Conservation (phyloP, 768 basidiomycete genomes). For the Suillus fuscotomentosus region DNA sequence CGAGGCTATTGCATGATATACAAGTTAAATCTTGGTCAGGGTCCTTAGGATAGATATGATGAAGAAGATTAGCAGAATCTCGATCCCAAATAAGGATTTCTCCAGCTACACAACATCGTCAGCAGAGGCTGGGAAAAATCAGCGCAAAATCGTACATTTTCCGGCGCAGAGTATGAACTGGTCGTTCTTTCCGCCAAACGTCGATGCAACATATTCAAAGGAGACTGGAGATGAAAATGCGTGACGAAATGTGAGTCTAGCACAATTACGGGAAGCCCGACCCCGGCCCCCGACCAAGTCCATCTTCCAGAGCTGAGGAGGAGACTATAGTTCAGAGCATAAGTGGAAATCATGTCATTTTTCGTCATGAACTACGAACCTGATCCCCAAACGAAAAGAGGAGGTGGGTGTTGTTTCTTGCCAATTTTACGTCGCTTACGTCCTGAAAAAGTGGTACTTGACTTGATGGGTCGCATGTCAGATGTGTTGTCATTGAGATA, state of each 20-base stretch:
- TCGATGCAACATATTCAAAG: slow-evolving; percentile 81
- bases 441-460: slow-evolving; percentile 56
- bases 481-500: background rate
- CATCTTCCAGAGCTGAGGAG: slow-evolving; percentile 76
- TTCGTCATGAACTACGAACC: background rate
- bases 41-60: slow-evolving; percentile 62
- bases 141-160: slow-evolving; percentile 47
- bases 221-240: slow-evolving; percentile 68
- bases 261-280: slow-evolving; percentile 31
- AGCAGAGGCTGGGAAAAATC: background rate
- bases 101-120: slow-evolving; percentile 47
- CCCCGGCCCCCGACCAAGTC: slow-evolving; percentile 55
- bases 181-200: slow-evolving; percentile 78
- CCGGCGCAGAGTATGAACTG: slow-evolving; percentile 77
- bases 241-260: slow-evolving; percentile 48
- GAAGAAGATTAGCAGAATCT: slow-evolving; percentile 71
- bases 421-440: slow-evolving; percentile 48
- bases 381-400: slow-evolving; percentile 32
- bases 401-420: slow-evolving; percentile 41
- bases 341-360: background rate
- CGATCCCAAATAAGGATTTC: slow-evolving; percentile 87
- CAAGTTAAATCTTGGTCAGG: slow-evolving; percentile 70
- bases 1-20: slow-evolving; percentile 74
- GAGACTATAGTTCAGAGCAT: slow-evolving; percentile 41
- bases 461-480: slow-evolving; percentile 27